phyloP scores from a whole-genome alignment of 352 stramenopile genomes.

The Pythium chondricola region DNA sequence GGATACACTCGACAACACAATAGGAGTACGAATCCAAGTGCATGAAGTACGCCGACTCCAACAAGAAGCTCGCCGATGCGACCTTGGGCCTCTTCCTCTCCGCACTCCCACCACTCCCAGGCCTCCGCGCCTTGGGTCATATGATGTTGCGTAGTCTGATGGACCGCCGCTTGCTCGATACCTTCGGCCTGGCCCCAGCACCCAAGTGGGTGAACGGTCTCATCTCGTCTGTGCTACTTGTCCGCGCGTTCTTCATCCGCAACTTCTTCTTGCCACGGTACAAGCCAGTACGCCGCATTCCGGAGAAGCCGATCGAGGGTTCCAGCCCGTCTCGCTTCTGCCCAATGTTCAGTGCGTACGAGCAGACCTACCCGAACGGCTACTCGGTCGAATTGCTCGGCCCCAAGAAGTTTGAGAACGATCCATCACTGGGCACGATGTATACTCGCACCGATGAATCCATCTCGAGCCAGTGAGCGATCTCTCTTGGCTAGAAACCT shows the following conservation, averaged over 20 bases:
- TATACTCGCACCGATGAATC: too few species aligned
- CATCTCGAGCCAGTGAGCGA: too few species aligned
- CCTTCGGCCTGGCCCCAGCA: constrained; percentile 5
- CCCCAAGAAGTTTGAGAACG: constrained; percentile 9
- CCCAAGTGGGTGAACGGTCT: constrained; percentile 2
- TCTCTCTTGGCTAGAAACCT: too few species aligned
- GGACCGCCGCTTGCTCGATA: constrained; percentile 1
- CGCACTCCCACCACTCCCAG: constrained; percentile 1
- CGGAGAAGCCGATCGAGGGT: constrained; percentile 3
- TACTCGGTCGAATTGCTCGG: constrained; percentile 7
- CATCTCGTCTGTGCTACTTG: neutral
- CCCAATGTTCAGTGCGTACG: constrained; percentile 6
- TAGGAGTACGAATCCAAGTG: constrained; percentile 11
- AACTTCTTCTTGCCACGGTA: constrained; percentile 6
- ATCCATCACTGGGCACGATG: constrained; percentile 5
- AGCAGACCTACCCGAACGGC: constrained; percentile 4
- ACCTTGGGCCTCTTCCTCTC: constrained; percentile 10
- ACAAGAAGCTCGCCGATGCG: constrained; percentile 1
- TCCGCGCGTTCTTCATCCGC: constrained; percentile 8
- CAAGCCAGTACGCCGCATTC: constrained; percentile 1
- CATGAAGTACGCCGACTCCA: constrained; percentile 8
- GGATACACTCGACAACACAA: too few species aligned
- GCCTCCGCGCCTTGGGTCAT: neutral
- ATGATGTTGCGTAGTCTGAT: constrained; percentile 8
- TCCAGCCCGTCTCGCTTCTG: constrained; percentile 1